Evolutionary conservation across 345 rosid species (phyloP).

Genomic region (Psidium guajava): DNA sequence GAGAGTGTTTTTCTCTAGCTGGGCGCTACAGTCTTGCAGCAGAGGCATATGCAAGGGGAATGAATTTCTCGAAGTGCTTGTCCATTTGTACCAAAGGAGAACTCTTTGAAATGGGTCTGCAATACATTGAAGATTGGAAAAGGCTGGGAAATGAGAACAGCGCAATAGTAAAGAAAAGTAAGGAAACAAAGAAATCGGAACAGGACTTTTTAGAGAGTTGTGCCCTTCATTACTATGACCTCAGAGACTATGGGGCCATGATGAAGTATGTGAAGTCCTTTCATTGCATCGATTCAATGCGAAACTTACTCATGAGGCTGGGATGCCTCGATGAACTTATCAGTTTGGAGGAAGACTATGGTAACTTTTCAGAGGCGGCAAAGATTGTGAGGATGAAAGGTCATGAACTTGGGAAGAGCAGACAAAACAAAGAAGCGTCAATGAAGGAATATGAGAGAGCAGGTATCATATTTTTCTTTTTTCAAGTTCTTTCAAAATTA

Average conservation of each 20-base stretch:
- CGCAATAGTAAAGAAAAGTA: not conserved
- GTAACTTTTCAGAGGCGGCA: slow-evolving; percentile 11
- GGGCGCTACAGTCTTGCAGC: not conserved
- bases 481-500: not conserved
- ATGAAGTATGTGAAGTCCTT: slow-evolving; percentile 15
- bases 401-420: slow-evolving; percentile 21
- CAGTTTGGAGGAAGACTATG: slow-evolving; percentile 9
- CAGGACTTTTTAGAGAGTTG: not conserved
- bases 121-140: not conserved
- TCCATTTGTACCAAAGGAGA: not conserved
- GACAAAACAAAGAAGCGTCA: slow-evolving; percentile 18
- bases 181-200: not conserved
- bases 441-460: slow-evolving; percentile 18
- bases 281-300: not conserved
- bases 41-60: not conserved
- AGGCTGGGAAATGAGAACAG: not conserved
- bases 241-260: not conserved
- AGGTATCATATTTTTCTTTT: not conserved
- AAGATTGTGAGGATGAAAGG: slow-evolving; percentile 23
- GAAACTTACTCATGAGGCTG: not conserved
- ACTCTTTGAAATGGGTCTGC: not conserved
- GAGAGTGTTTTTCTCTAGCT: not conserved
- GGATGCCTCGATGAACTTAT: slow-evolving; percentile 14
- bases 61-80: slow-evolving; percentile 1
- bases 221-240: not conserved